Evolutionary conservation across 352 stramenopile genomes (phyloP).

Genomic region (Elongisporangium senticosum): DNA sequence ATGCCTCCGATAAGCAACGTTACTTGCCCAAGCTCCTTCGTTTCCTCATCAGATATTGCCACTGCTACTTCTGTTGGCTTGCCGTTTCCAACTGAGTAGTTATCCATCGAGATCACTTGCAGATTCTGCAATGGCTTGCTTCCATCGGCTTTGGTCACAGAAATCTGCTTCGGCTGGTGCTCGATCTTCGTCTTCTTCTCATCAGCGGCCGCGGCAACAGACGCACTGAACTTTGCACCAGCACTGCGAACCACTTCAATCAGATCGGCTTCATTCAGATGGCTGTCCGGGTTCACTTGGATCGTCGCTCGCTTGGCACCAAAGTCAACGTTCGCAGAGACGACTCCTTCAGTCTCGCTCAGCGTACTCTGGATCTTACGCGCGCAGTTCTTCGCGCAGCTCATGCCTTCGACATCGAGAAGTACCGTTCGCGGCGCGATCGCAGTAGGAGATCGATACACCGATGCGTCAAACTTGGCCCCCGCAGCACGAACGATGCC

Average conservation of each 20-base stretch:
- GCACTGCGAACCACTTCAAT: constrained; percentile 36
- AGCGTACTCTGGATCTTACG: constrained; percentile 69
- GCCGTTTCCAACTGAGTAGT: constrained; percentile 3
- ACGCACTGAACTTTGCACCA: constrained; percentile 20
- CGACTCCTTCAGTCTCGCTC: constrained; percentile 45
- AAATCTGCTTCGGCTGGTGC: background rate
- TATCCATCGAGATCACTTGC: background rate
- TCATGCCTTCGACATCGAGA: constrained; percentile 64
- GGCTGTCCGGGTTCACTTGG: constrained; percentile 48
- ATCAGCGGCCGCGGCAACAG: background rate
- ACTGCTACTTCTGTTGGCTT: constrained; percentile 26
- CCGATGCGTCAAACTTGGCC: constrained; percentile 61
- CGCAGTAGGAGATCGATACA: constrained; percentile 16
- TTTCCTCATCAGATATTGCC: constrained; percentile 18
- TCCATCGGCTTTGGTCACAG: background rate
- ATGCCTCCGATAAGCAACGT: constrained; percentile 81
- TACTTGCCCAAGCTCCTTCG: constrained; percentile 49
- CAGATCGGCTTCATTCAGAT: constrained; percentile 56
- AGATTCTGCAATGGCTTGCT: background rate
- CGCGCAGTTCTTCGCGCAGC: constrained; percentile 56
- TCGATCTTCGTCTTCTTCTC: constrained; percentile 1
- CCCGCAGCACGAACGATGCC: constrained; percentile 35
- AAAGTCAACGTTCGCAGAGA: constrained; percentile 71
- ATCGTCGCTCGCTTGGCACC: constrained; percentile 46
- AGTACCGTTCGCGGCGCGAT: constrained; percentile 29